These are phyloP conservation scores for Juglanconis oblonga DNA, from an alignment of 2,329 filamentous ascomycete species.

Conservation along the genomic window DNA sequence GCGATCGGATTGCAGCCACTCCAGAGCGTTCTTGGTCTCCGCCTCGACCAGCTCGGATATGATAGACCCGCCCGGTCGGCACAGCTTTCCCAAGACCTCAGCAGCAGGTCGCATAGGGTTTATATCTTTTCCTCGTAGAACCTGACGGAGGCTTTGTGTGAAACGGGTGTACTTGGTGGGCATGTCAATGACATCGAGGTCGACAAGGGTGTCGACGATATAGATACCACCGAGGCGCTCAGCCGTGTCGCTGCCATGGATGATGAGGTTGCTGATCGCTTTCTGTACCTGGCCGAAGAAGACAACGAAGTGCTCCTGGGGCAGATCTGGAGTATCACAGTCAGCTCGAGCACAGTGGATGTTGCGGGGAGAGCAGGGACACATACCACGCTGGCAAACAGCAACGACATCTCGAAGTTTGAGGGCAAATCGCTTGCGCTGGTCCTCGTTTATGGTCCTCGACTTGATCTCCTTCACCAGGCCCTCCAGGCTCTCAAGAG, in stretches of 20 bases:
- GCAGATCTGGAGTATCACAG: slow-evolving; percentile 57
- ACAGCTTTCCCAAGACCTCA: slow-evolving; percentile 83
- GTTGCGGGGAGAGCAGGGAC: background rate
- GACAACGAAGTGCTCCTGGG: slow-evolving; percentile 69
- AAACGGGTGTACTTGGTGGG: slow-evolving; percentile 94
- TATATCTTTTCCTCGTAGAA: slow-evolving; percentile 87
- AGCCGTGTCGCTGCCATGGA: slow-evolving; percentile 79
- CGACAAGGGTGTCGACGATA: slow-evolving; percentile 87
- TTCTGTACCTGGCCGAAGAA: slow-evolving; percentile 58
- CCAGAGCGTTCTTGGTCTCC: slow-evolving; percentile 91
- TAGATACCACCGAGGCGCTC: slow-evolving; percentile 91
- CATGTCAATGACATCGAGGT: slow-evolving; percentile 93
- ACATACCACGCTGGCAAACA: slow-evolving; percentile 53
- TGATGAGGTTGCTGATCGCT: slow-evolving; percentile 64
- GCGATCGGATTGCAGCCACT: slow-evolving; percentile 94
- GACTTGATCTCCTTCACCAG: slow-evolving; percentile 55
- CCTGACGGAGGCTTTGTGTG: slow-evolving; percentile 81
- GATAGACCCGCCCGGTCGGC: slow-evolving; percentile 85
- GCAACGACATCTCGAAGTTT: slow-evolving; percentile 55
- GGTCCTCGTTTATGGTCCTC: slow-evolving; percentile 44
- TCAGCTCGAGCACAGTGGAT: slow-evolving; percentile 11
- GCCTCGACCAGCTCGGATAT: slow-evolving; percentile 96
- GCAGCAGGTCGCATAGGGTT: slow-evolving; percentile 88
- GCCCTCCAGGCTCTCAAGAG: slow-evolving; percentile 53
- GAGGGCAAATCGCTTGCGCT: slow-evolving; percentile 51